Percentiles rank a stretch among this genome's conserved stretches.
Conservation (phyloP, 164 flowering plant genomes). For the Akebia trifoliata region DNA sequence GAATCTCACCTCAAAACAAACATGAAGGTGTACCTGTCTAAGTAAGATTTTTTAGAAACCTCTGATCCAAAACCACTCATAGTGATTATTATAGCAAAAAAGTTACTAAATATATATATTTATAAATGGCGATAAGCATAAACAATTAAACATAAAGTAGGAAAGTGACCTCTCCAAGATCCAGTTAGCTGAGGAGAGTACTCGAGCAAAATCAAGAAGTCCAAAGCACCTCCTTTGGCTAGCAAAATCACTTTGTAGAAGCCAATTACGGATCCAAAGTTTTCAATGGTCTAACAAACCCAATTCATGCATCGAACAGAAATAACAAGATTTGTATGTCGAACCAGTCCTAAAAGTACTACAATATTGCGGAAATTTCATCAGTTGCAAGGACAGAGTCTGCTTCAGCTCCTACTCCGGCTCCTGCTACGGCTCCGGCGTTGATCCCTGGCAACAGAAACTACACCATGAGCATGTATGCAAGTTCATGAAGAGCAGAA, state of each 20-base stretch:
- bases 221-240: slow-evolving; percentile 27
- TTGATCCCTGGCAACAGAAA: slow-evolving; percentile 20
- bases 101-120: not conserved
- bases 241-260: slow-evolving; percentile 26
- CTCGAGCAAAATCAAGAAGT: slow-evolving; percentile 19
- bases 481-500: not conserved
- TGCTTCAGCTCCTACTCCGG: slow-evolving; percentile 31
- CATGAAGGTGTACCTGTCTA: slow-evolving; percentile 22
- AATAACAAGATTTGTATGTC: slow-evolving; percentile 15
- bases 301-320: slow-evolving; percentile 27
- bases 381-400: slow-evolving; percentile 1
- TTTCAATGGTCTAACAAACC: slow-evolving; percentile 23
- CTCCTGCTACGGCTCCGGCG: no score
- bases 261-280: slow-evolving; percentile 25
- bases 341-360: slow-evolving; percentile 30
- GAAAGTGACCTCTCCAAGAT: slow-evolving; percentile 40
- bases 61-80: slow-evolving; percentile 13
- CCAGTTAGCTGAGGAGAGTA: slow-evolving; percentile 30
- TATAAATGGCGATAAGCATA: slow-evolving; percentile 13
- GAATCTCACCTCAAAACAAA: slow-evolving; percentile 57
- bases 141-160: no score
- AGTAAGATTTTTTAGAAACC: slow-evolving; percentile 26
- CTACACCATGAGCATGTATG: not conserved
- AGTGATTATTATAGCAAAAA: no score
- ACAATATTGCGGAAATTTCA: slow-evolving; percentile 19